Evolutionary conservation across 2,329 filamentous ascomycete species (phyloP), one percentile per base, ranked within the genome.

Genomic region (Waltergamsia citrina): DNA sequence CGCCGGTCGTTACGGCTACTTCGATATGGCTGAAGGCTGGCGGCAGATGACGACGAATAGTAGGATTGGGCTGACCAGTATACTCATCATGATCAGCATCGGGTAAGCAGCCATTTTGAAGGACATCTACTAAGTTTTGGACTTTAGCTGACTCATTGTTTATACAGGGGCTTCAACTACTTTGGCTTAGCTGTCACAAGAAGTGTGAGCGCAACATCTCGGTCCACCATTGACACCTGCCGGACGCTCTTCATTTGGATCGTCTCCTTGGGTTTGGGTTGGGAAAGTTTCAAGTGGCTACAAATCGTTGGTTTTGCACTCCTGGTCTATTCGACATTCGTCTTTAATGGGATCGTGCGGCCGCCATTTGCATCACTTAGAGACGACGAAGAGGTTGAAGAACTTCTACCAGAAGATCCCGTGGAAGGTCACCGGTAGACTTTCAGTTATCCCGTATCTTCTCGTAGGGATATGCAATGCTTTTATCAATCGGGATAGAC

Each of bases 181-280:
- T 98, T 98, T 58, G 92, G 92, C 7, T 74, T 98, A 8, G 92
- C 85, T 1, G 90, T 98, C 7, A 98, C 92, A 1, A 78, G 85
- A 39, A 79, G 63, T 41, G 86, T 98, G 44, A 93, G 84, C 42
- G 92, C 92, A 9, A 98, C 92, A 0, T 86, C 90, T 2, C 78
- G 92, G 40, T 94, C 86, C 21, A 96, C 90, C 21, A 96, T 98
- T 48, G 92, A 98, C 57, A 98, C 92, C 1, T 96, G 88, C 67
- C 79, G 90, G 26, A 98, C 92, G 0, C 74, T 98, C 2, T 96
- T 98, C 63, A 96, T 98, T 60, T 98, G 92, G 92, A 72, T 98
- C 19, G 85, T 94, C 11, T 94, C 86, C 14, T 74, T 98, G 5
- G 85, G 83, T 4, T 73, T 98, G 3, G 88, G 88, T 40, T 98